A percentile compares a stretch with the other conserved stretches of the same genome.
Conservation (phyloP, 768 basidiomycete genomes). For the Kwoniella bestiolae region DNA sequence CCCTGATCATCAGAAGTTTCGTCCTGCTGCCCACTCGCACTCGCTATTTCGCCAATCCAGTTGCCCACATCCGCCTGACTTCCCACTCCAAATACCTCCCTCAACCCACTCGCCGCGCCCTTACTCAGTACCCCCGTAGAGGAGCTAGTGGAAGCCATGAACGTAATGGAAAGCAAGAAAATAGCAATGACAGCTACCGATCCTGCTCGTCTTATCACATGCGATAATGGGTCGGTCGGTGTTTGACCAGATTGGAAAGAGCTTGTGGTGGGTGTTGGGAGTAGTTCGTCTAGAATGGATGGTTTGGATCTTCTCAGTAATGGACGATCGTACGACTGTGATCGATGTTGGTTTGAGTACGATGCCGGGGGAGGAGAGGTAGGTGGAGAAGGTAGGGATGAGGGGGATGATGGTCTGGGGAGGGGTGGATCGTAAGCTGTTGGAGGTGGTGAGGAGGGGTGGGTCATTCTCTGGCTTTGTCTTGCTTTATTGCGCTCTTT, state of each 20-base stretch:
- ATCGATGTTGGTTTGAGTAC: neutral
- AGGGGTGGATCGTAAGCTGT: slow-evolving; percentile 4
- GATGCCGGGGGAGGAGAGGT: neutral
- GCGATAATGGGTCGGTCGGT: slow-evolving; percentile 5
- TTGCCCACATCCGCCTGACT: slow-evolving; percentile 19
- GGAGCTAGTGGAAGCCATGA: slow-evolving; percentile 25
- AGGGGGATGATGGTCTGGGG: neutral
- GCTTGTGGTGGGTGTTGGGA: slow-evolving; percentile 23
- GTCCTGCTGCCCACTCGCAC: neutral
- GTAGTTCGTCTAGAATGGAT: slow-evolving; percentile 38
- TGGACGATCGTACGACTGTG: neutral
- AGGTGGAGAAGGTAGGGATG: neutral
- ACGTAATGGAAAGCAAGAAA: slow-evolving; percentile 39
- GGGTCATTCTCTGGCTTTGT: neutral
- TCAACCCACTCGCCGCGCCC: slow-evolving; percentile 6
- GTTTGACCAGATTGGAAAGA: neutral
- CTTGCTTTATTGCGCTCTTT: neutral
- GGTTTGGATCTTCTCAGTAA: slow-evolving; percentile 20
- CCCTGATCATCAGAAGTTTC: neutral
- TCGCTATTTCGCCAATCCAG: slow-evolving; percentile 2
- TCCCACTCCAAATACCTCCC: slow-evolving; percentile 23
- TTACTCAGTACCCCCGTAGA: neutral
- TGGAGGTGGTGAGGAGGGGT: neutral
- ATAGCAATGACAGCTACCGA: slow-evolving; percentile 39
- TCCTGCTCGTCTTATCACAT: slow-evolving; percentile 29